Conservation (phyloP, 768 basidiomycete species). For the Boletus speciosus region DNA sequence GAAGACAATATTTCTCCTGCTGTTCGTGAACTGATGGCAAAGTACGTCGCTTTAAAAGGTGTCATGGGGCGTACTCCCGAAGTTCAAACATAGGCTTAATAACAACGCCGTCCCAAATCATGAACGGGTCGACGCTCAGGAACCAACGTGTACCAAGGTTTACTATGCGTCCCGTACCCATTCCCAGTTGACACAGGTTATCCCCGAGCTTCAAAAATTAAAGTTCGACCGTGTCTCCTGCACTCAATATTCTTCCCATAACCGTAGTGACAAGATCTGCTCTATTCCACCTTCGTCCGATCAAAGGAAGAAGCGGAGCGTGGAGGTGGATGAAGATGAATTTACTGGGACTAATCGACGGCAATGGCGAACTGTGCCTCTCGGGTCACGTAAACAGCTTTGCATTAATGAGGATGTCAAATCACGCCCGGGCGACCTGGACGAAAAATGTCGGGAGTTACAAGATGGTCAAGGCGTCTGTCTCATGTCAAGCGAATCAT, state of each 20-base stretch:
- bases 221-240: slow-evolving; percentile 40
- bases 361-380: slow-evolving; percentile 64
- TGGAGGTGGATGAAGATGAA: slow-evolving; percentile 20
- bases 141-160: slow-evolving; percentile 73
- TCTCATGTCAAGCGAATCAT: background rate
- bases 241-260: slow-evolving; percentile 13
- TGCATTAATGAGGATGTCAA: slow-evolving; percentile 87
- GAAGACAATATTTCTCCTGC: slow-evolving; percentile 69
- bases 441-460: slow-evolving; percentile 85
- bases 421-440: slow-evolving; percentile 62
- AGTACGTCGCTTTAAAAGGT: slow-evolving; percentile 42
- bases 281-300: background rate
- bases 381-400: slow-evolving; percentile 87
- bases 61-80: background rate
- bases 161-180: slow-evolving; percentile 96
- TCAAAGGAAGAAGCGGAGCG: slow-evolving; percentile 20
- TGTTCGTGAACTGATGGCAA: slow-evolving; percentile 75
- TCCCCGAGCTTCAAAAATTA: slow-evolving; percentile 81
- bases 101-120: slow-evolving; percentile 2
- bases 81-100: slow-evolving; percentile 16
- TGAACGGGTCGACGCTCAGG: slow-evolving; percentile 29
- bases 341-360: slow-evolving; percentile 26
- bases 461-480: slow-evolving; percentile 48
- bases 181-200: slow-evolving; percentile 88
- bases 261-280: background rate